A percentile compares a stretch with the other conserved stretches of the same genome.
Evolutionary conservation across 495 filamentous ascomycete species (phyloP).

Genomic region (Pyrenula aspistea): DNA sequence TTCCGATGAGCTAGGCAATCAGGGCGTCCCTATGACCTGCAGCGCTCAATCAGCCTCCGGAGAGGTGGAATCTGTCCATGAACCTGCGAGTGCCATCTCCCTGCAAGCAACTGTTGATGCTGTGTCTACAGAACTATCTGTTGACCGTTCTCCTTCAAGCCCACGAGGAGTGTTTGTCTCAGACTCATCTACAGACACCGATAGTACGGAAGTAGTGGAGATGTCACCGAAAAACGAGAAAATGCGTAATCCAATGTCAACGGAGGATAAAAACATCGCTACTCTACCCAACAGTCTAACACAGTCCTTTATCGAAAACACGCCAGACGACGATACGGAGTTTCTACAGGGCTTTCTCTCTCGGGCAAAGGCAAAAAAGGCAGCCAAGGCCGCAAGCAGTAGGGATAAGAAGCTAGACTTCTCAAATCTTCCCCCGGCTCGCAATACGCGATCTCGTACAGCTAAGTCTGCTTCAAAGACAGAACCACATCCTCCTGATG

Average conservation of each 20-base stretch:
- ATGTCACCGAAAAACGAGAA: neutral
- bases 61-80: no score
- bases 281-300: conserved; percentile 11
- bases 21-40: no score
- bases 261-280: neutral
- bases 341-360: conserved; percentile 50
- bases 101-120: no score
- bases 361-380: conserved; percentile 47
- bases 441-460: conserved; percentile 30
- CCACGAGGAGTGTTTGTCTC: no score
- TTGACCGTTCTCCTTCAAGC: no score
- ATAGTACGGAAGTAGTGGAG: neutral
- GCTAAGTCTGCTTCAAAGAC: conserved; percentile 37
- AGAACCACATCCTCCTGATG: conserved; percentile 13
- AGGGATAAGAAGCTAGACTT: neutral
- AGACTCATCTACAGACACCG: neutral
- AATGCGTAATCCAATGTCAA: neutral
- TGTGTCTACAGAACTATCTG: no score
- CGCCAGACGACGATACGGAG: conserved; percentile 39
- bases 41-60: no score
- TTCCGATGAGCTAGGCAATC: no score
- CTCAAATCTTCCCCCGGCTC: neutral
- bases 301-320: neutral
- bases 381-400: conserved; percentile 28
- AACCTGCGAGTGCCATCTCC: no score